Conservation (phyloP, 768 basidiomycete species). For the Lyophyllum decastes region DNA sequence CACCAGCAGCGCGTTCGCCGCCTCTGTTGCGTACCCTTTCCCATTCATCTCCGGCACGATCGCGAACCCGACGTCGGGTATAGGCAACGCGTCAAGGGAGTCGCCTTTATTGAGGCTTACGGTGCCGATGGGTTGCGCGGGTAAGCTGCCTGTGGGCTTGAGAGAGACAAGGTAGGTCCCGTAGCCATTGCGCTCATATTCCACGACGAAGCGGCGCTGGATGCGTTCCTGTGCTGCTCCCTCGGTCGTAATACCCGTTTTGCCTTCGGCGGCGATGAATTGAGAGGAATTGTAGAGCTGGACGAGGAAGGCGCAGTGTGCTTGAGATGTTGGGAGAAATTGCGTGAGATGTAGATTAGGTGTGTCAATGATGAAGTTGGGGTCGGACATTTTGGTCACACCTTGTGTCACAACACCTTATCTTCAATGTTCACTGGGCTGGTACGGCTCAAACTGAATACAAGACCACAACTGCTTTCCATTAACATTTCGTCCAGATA, state of each 20-base stretch:
- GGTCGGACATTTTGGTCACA: not conserved
- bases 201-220: not conserved
- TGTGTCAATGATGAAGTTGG: not conserved
- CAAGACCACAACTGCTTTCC: not conserved
- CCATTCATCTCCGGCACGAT: not conserved
- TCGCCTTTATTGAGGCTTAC: not conserved
- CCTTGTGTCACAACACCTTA: no score
- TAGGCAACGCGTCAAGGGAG: not conserved
- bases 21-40: not conserved
- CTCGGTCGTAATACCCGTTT: not conserved
- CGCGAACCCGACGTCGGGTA: not conserved
- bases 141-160: no score
- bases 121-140: not conserved
- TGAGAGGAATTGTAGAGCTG: not conserved
- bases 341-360: not conserved
- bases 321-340: not conserved
- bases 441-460: conserved; percentile 41
- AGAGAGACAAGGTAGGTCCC: not conserved
- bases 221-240: not conserved
- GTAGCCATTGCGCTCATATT: not conserved
- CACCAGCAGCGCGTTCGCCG: not conserved
- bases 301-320: not conserved
- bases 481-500: conserved; percentile 54
- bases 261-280: not conserved
- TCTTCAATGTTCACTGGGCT: conserved; percentile 85